phyloP scores from a whole-genome alignment of 768 basidiomycete genomes.

The Leccinum subgranulosum region DNA sequence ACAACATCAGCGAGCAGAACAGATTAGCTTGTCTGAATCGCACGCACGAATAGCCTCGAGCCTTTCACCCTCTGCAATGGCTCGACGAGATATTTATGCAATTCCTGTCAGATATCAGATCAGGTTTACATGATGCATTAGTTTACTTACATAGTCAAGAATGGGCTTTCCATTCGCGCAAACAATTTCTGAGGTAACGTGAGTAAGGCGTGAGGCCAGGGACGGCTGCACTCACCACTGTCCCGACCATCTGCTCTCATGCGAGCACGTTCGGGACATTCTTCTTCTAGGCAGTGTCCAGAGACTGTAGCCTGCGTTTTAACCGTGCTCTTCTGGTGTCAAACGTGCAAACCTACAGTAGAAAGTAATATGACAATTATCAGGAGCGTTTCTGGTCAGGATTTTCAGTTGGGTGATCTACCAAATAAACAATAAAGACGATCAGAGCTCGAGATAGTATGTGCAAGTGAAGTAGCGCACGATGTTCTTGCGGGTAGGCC shows the following conservation, averaged over 20 bases:
- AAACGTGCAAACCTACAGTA: slow-evolving; percentile 40
- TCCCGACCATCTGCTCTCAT: slow-evolving; percentile 46
- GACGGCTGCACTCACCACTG: slow-evolving; percentile 35
- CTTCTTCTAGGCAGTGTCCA: slow-evolving; percentile 21
- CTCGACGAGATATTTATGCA: slow-evolving; percentile 17
- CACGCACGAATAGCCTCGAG: slow-evolving; percentile 18
- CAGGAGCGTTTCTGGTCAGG: slow-evolving; percentile 39
- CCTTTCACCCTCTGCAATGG: slow-evolving; percentile 20
- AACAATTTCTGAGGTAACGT: slow-evolving; percentile 17
- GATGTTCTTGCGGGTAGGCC: slow-evolving; percentile 45
- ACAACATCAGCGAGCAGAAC: neutral
- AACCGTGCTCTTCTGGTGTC: neutral
- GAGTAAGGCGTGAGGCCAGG: neutral
- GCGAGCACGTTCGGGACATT: slow-evolving; percentile 23
- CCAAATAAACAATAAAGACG: neutral
- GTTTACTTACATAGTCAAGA: slow-evolving; percentile 19
- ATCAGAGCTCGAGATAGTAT: neutral
- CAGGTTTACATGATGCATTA: no score
- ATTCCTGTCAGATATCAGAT: slow-evolving; percentile 9
- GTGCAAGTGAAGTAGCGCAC: slow-evolving; percentile 26
- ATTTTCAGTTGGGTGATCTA: slow-evolving; percentile 37
- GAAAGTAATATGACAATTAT: slow-evolving; percentile 51
- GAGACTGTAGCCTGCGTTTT: neutral
- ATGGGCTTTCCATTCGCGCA: slow-evolving; percentile 19
- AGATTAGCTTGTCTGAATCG: neutral